Base-by-base conservation (phyloP, 1,284 basidiomycete genomes). In the Mycena citricolor region DNA sequence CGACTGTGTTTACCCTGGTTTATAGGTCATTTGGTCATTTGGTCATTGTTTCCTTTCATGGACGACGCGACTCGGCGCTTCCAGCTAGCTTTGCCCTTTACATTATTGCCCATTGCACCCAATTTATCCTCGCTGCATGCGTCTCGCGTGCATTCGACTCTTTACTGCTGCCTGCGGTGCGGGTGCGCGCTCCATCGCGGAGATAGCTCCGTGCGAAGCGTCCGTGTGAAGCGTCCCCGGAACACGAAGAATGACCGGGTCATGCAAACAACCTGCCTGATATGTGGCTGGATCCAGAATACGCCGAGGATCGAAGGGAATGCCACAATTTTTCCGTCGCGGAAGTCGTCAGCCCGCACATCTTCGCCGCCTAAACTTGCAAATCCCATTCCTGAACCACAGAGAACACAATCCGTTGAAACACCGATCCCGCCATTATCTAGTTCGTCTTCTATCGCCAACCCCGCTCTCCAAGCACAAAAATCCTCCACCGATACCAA, bases 51-150 rank as follows among this genome's bases (percentile, higher is more conserved):
- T 17, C 21, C 36, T 42, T 38, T 32, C 25, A 60, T 64, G 57
- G 57, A 65, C 41, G 30, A 58, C 13, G 52, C 69, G 16, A 74
- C 79, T 5, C 46, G 64, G 43, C 71, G 65, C 50, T 84, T 78
- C 54, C 73, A 70, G 51, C 59, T 67, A 28, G 62, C 70, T 19
- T 54, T 84, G 13, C 68, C 81, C 11, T 66, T 62, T 49, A 57
- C 65, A 14, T 61, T 85, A 37, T 66, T 76, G 22, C 50, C 71
- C 6, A 54, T 75, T 30, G 78, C 81, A 6, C 71, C 79, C 5
- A 39, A 68, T 29, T 73, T 87, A 31, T 73, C 85, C 13, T 80
- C 83, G 31, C 66, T 83, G 22, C 81, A 86, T 57, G 61, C 70
- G 0, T 54, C 64, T n/a, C 70, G 76, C 40, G 61, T 37, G 55